A percentile compares a stretch with the other conserved stretches of the same genome.
phyloP scores from a whole-genome alignment of 1,284 basidiomycete genomes.

The Apiotrichum sp. region DNA sequence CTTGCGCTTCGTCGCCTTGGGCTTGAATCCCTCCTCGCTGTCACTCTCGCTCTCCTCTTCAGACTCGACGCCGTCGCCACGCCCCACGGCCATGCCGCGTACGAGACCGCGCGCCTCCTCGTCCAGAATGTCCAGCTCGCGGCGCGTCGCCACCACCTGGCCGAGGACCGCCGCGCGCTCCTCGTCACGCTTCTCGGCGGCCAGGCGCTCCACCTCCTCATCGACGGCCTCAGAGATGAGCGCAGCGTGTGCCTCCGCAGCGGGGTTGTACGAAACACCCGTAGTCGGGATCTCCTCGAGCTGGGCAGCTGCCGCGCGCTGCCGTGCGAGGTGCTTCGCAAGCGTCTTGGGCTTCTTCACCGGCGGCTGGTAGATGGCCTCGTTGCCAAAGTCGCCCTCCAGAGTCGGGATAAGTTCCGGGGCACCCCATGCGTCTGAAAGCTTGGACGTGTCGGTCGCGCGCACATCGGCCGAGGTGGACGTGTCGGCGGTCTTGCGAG shows the following conservation, averaged over 20 bases:
- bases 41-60: constrained; percentile 7
- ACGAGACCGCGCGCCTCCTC: constrained; percentile 23
- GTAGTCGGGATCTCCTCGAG: constrained; percentile 65
- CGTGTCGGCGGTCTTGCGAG: constrained; percentile 61
- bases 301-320: constrained; percentile 18
- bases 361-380: constrained; percentile 26
- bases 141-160: constrained; percentile 55
- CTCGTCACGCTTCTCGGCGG: constrained; percentile 55
- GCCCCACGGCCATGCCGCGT: constrained; percentile 61
- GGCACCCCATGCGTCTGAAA: constrained; percentile 20
- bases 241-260: constrained; percentile 65
- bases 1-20: constrained; percentile 58
- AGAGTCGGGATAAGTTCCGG: neutral
- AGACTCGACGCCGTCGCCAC: constrained; percentile 43
- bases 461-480: constrained; percentile 6
- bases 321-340: constrained; percentile 24
- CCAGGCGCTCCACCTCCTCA: constrained; percentile 58
- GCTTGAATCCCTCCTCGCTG: constrained; percentile 22
- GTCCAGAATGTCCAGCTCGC: constrained; percentile 14
- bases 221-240: constrained; percentile 67
- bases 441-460: constrained; percentile 6
- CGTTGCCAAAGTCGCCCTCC: constrained; percentile 36
- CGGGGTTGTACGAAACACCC: constrained; percentile 92
- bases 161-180: constrained; percentile 48
- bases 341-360: constrained; percentile 41